A percentile compares a stretch with the other conserved stretches of the same genome.
These are phyloP conservation scores for Vigna reflexopilosa DNA, from an alignment of 306 rosid species.

Conservation along the genomic window DNA sequence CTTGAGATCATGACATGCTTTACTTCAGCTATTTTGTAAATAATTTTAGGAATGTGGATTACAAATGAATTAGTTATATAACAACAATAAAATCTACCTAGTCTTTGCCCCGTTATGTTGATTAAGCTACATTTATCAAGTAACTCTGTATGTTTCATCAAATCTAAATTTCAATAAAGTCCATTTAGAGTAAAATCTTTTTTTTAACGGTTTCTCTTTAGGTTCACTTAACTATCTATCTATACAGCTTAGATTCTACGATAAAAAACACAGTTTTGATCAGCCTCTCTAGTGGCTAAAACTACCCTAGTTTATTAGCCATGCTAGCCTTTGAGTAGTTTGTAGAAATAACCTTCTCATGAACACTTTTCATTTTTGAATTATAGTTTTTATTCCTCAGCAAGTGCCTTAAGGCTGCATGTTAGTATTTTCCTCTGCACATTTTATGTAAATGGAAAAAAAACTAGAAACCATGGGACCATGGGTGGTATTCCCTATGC, in stretches of 20 bases:
- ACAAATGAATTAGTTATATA: neutral
- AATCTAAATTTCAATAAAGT: neutral
- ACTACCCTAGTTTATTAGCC: neutral
- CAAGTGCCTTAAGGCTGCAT: neutral
- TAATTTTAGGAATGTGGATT: slow-evolving; percentile 14
- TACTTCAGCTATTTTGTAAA: slow-evolving; percentile 24
- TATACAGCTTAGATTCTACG: neutral
- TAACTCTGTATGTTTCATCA: neutral
- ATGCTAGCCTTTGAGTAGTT: neutral
- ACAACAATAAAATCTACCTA: neutral
- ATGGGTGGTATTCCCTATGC: neutral
- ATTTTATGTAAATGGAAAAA: slow-evolving; percentile 18
- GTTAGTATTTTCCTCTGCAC: slow-evolving; percentile 2
- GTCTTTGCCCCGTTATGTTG: neutral
- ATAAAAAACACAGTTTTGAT: too few relatives aligned
- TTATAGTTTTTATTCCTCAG: too few relatives aligned
- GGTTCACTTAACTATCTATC: neutral
- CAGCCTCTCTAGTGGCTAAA: too few relatives aligned
- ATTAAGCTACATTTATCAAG: neutral
- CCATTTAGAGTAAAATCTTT: neutral
- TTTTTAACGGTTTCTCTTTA: neutral
- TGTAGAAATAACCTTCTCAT: neutral
- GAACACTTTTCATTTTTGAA: neutral
- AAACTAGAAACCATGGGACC: neutral
- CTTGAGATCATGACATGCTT: neutral